Evolutionary conservation across 2,329 filamentous ascomycete species (phyloP).

Genomic region (Xylariales sp.): DNA sequence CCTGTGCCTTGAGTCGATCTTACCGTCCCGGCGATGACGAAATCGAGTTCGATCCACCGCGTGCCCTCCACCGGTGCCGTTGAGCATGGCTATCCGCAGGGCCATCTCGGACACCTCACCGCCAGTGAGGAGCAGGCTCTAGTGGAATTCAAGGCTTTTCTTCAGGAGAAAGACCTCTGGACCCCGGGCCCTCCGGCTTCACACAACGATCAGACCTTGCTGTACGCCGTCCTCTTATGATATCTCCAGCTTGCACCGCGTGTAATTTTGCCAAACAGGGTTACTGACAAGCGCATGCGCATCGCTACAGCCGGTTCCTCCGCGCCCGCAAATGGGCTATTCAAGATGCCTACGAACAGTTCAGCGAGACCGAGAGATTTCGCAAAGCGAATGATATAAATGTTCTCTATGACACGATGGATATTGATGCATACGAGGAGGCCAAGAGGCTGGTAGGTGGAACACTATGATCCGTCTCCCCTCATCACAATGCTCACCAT

Average conservation of each 20-base stretch:
- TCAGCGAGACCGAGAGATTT: slow-evolving; percentile 86
- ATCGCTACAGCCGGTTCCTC: slow-evolving; percentile 72
- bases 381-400: slow-evolving; percentile 74
- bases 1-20: too few relatives aligned
- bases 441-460: slow-evolving; percentile 63
- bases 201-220: slow-evolving; percentile 69
- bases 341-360: slow-evolving; percentile 75
- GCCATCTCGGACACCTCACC: slow-evolving; percentile 77
- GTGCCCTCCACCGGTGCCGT: slow-evolving; percentile 25
- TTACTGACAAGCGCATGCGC: slow-evolving; percentile 9
- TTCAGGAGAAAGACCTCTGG: slow-evolving; percentile 62
- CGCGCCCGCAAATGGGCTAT: slow-evolving; percentile 79
- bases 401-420: slow-evolving; percentile 79
- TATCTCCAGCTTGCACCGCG: too few relatives aligned
- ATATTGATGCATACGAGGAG: slow-evolving; percentile 77
- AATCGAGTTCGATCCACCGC: slow-evolving; percentile 18
- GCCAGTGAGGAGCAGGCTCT: slow-evolving; percentile 64
- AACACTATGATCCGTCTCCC: not conserved
- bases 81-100: slow-evolving; percentile 58
- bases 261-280: too few relatives aligned
- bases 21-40: slow-evolving; percentile 14
- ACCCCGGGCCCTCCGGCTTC: slow-evolving; percentile 51
- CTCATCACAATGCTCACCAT: slow-evolving; percentile 1
- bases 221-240: slow-evolving; percentile 43
- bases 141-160: slow-evolving; percentile 64